phyloP scores from a whole-genome alignment of 306 rosid species.

The Canavalia gladiata region DNA sequence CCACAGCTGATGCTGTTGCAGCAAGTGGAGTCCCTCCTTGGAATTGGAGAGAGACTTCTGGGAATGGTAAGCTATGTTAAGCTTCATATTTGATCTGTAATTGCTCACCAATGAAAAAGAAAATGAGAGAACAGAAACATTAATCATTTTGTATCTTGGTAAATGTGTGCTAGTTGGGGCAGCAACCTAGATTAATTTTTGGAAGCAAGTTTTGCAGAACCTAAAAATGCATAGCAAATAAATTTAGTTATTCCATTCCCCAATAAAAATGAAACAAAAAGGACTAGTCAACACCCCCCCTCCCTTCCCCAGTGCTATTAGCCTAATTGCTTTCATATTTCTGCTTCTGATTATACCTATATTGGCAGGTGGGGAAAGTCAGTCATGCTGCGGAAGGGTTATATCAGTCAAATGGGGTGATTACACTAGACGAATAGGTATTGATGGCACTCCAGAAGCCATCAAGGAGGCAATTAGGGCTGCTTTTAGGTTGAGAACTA shows the following conservation, averaged over 20 bases:
- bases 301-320: background rate
- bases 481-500: slow-evolving; percentile 92
- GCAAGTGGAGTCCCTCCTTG: slow-evolving; percentile 93
- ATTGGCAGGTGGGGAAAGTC: slow-evolving; percentile 78
- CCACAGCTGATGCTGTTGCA: slow-evolving; percentile 87
- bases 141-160: slow-evolving; percentile 21
- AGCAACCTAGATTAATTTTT: slow-evolving; percentile 11
- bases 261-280: background rate
- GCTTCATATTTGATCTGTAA: slow-evolving; percentile 25
- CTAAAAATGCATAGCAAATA: slow-evolving; percentile 3
- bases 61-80: slow-evolving; percentile 69
- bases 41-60: slow-evolving; percentile 99
- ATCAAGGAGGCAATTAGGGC: slow-evolving; percentile 93
- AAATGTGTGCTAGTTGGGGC: background rate
- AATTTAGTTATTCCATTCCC: background rate
- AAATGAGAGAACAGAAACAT: background rate
- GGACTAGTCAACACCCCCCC: background rate
- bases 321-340: slow-evolving; percentile 39
- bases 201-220: slow-evolving; percentile 11
- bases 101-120: slow-evolving; percentile 2
- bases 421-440: slow-evolving; percentile 88
- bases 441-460: slow-evolving; percentile 90
- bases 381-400: slow-evolving; percentile 87
- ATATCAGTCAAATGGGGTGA: slow-evolving; percentile 95
- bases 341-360: slow-evolving; percentile 25